A percentile compares a stretch with the other conserved stretches of the same genome.
phyloP scores from a whole-genome alignment of 2,329 filamentous ascomycete genomes.

The Pezicula neosporulosa region DNA sequence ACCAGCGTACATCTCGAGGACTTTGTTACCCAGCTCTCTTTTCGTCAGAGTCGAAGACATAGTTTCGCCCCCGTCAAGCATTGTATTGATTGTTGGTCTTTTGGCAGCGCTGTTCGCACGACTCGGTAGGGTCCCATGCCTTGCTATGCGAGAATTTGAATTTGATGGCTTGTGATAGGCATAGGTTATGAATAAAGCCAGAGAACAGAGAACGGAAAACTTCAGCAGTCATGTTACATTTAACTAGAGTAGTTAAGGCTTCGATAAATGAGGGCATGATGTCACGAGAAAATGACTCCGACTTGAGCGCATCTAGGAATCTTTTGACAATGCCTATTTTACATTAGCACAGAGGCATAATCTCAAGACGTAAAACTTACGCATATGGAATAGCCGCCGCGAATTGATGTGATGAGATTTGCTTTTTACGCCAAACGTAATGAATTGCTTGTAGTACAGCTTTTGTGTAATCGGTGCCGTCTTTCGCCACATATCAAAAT shows the following conservation, averaged over 20 bases:
- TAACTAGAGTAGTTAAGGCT: conserved; percentile 76
- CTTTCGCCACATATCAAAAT: conserved; percentile 89
- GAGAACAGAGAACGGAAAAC: conserved; percentile 76
- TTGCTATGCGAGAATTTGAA: conserved; percentile 50
- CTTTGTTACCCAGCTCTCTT: conserved; percentile 67
- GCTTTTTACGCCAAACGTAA: conserved; percentile 83
- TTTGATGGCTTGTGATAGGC: conserved; percentile 64
- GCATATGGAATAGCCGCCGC: conserved; percentile 82
- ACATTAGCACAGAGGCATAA: conserved; percentile 17
- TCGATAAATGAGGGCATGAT: conserved; percentile 73
- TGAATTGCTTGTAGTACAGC: conserved; percentile 90
- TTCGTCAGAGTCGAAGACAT: conserved; percentile 49
- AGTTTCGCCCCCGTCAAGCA: conserved; percentile 27
- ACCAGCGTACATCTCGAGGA: conserved; percentile 74
- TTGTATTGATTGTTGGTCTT: conserved; percentile 22
- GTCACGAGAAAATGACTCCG: conserved; percentile 70
- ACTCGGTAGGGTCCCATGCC: conserved; percentile 37
- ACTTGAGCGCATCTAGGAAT: conserved; percentile 85
- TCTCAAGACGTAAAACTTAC: conserved; percentile 49
- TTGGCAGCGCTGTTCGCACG: conserved; percentile 31
- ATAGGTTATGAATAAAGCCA: conserved; percentile 92
- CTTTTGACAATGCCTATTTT: conserved; percentile 78
- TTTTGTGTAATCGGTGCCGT: conserved; percentile 74
- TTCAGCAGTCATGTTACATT: conserved; percentile 77
- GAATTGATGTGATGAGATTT: conserved; percentile 92